phyloP scores from a whole-genome alignment of 2,329 filamentous ascomycete genomes.

The Colletotrichum chrysophilum region DNA sequence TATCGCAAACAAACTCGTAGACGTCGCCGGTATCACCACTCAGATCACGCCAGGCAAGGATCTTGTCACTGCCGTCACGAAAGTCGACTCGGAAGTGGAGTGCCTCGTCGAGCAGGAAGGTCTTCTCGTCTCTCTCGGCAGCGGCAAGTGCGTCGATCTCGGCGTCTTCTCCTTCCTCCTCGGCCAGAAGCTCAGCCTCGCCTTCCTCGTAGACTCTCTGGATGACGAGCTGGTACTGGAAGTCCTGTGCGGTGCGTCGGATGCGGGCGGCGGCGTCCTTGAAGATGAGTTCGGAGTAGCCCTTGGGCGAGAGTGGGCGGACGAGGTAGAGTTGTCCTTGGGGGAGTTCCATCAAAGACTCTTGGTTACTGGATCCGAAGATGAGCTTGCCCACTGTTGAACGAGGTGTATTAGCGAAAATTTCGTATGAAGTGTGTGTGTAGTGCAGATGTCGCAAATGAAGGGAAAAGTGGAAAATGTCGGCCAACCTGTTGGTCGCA shows the following conservation, averaged over 20 bases:
- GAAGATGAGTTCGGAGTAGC: conserved; percentile 98
- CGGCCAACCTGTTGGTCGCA: not conserved
- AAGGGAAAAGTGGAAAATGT: not conserved
- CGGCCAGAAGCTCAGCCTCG: conserved; percentile 87
- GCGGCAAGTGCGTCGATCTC: conserved; percentile 74
- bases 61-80: conserved; percentile 79
- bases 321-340: conserved; percentile 98
- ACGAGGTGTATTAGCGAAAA: conserved; percentile 6
- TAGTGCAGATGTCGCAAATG: not conserved
- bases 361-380: conserved; percentile 86
- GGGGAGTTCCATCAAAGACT: conserved; percentile 91
- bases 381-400: conserved; percentile 84
- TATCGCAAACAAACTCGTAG: conserved; percentile 97
- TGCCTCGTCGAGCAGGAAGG: conserved; percentile 91
- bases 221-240: conserved; percentile 95
- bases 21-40: conserved; percentile 93
- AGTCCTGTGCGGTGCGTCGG: conserved; percentile 90
- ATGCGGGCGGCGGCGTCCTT: conserved; percentile 94
- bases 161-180: conserved; percentile 86
- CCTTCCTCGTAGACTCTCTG: conserved; percentile 98
- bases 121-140: conserved; percentile 93
- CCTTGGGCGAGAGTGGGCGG: conserved; percentile 91
- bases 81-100: conserved; percentile 87
- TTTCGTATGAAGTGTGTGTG: not conserved
- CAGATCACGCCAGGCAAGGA: conserved; percentile 93